Percentiles rank a stretch among this genome's conserved stretches.
Evolutionary conservation across 306 rosid genomes (phyloP).

Genomic region (Quercus suber): DNA sequence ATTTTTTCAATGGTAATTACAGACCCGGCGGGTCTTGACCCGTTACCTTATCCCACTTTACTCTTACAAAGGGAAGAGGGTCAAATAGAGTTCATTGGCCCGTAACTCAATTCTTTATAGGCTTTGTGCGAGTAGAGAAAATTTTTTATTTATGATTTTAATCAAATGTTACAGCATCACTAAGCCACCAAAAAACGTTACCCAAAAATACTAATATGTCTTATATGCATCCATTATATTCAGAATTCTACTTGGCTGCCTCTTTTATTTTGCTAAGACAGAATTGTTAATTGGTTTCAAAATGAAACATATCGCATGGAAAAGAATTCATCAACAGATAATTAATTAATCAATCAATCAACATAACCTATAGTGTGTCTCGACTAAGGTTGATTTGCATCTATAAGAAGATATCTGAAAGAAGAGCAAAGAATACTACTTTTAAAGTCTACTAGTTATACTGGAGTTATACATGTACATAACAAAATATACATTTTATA

Average conservation of each 20-base stretch:
- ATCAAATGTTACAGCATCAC: background rate
- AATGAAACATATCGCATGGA: background rate
- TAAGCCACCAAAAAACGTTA: background rate
- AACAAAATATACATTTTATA: background rate
- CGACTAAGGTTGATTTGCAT: background rate
- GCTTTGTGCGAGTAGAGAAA: background rate
- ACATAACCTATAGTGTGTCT: background rate
- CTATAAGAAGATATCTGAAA: background rate
- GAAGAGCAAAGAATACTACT: background rate
- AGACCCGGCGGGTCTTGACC: too few relatives aligned
- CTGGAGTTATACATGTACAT: background rate
- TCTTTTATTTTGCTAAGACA: background rate
- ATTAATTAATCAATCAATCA: background rate
- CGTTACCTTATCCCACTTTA: too few relatives aligned
- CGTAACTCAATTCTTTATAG: background rate
- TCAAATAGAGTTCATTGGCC: too few relatives aligned
- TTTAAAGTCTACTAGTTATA: background rate
- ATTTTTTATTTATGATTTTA: background rate
- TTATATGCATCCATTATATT: background rate
- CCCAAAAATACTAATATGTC: background rate
- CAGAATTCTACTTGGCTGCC: background rate
- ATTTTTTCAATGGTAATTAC: too few relatives aligned
- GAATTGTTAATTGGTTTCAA: background rate
- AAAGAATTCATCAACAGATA: background rate
- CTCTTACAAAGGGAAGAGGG: too few relatives aligned